These are phyloP conservation scores for Neurospora sp. DNA, from an alignment of 495 filamentous ascomycete genomes.

Conservation along the genomic window DNA sequence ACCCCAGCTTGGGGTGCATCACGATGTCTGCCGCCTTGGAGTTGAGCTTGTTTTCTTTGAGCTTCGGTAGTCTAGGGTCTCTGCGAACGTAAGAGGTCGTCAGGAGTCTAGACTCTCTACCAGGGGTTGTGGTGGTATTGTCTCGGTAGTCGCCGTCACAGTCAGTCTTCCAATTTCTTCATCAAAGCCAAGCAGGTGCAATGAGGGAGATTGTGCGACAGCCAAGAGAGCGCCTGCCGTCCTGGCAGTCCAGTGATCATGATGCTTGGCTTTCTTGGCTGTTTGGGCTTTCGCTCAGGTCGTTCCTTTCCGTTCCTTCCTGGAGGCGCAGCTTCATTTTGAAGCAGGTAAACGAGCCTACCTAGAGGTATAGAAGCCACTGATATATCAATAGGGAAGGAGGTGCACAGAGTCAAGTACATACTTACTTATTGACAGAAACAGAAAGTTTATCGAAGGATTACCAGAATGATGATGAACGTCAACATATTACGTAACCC, in stretches of 20 bases:
- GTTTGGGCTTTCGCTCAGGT: neutral
- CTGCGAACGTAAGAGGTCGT: neutral
- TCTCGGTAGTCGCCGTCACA: neutral
- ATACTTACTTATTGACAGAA: too few relatives aligned
- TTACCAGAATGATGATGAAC: neutral
- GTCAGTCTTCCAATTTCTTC: too few relatives aligned
- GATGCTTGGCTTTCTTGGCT: neutral
- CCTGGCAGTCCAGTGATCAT: neutral
- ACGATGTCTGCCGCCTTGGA: neutral
- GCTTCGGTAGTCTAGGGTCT: too few relatives aligned
- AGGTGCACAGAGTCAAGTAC: too few relatives aligned
- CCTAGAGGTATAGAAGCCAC: too few relatives aligned
- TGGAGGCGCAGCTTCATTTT: neutral
- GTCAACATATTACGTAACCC: too few relatives aligned
- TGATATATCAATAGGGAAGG: too few relatives aligned
- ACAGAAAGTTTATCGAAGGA: too few relatives aligned
- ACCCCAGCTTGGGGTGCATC: neutral
- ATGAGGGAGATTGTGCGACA: neutral
- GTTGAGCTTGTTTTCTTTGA: neutral
- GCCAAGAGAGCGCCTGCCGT: neutral
- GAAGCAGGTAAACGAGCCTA: neutral
- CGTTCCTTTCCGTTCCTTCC: too few relatives aligned
- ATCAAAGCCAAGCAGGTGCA: neutral
- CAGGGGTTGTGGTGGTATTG: neutral
- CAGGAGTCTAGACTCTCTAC: neutral